Conservation (phyloP, 1,284 basidiomycete genomes). For the Kalmanozyma brasiliensis region DNA sequence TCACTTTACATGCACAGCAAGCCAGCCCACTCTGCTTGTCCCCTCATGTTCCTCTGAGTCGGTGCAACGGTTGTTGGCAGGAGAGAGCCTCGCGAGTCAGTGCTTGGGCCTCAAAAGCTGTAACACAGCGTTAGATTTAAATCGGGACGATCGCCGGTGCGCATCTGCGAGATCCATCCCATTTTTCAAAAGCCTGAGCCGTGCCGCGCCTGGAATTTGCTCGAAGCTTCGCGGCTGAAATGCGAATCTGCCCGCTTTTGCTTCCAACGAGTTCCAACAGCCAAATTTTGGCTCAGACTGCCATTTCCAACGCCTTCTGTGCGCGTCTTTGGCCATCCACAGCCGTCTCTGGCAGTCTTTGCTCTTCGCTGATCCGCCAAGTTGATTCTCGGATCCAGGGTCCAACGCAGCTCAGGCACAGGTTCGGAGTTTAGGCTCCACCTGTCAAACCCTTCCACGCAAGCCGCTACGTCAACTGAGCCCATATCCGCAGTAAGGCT, state of each 20-base stretch:
- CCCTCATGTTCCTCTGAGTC: too few relatives aligned
- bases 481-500: not conserved
- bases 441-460: conserved; percentile 23
- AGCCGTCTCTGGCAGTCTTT: conserved; percentile 10
- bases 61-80: too few relatives aligned
- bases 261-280: conserved; percentile 15
- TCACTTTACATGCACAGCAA: too few relatives aligned
- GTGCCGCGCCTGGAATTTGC: conserved; percentile 14
- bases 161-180: not conserved
- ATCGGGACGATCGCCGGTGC: not conserved
- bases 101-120: too few relatives aligned
- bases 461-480: too few relatives aligned
- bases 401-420: conserved; percentile 24
- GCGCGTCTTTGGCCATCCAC: conserved; percentile 20
- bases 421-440: conserved; percentile 23
- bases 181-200: not conserved
- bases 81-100: too few relatives aligned
- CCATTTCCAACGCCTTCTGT: conserved; percentile 25
- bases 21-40: too few relatives aligned
- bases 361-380: conserved; percentile 2
- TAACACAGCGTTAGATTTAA: too few relatives aligned
- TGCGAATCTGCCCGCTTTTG: conserved; percentile 4
- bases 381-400: conserved; percentile 22
- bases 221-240: conserved; percentile 13
- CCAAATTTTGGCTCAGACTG: conserved; percentile 13